phyloP scores from a whole-genome alignment of 2,329 filamentous ascomycete genomes.

The Penicillium fuscoglaucum region DNA sequence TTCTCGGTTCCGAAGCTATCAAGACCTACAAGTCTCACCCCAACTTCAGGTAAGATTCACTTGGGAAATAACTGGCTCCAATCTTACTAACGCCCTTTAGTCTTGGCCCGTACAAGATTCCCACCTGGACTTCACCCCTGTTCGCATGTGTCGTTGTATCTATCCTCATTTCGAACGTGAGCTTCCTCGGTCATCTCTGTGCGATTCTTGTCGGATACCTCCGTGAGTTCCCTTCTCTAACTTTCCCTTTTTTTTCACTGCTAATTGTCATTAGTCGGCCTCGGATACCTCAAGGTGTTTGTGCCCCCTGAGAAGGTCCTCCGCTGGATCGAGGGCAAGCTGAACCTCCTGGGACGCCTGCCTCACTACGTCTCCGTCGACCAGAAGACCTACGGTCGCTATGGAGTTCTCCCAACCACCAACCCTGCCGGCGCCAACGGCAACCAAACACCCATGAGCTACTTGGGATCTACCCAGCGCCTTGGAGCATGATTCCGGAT shows the following conservation, averaged over 20 bases:
- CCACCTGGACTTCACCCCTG: slow-evolving; percentile 90
- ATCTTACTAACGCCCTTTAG: slow-evolving; percentile 35
- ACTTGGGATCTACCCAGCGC: slow-evolving; percentile 64
- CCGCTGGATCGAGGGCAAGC: slow-evolving; percentile 82
- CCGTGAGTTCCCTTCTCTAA: slow-evolving; percentile 57
- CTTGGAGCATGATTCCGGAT: slow-evolving; percentile 61
- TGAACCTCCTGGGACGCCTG: slow-evolving; percentile 79
- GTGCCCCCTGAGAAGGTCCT: slow-evolving; percentile 86
- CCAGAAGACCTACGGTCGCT: slow-evolving; percentile 92
- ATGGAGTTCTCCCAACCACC: slow-evolving; percentile 75
- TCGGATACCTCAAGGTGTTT: slow-evolving; percentile 86
- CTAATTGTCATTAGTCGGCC: slow-evolving; percentile 59
- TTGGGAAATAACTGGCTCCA: no score
- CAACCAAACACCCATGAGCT: slow-evolving; percentile 53
- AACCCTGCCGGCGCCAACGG: slow-evolving; percentile 33
- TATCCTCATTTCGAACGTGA: slow-evolving; percentile 76
- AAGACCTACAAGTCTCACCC: slow-evolving; percentile 82
- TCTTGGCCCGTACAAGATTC: slow-evolving; percentile 68
- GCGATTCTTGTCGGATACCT: slow-evolving; percentile 82
- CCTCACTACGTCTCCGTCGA: slow-evolving; percentile 94
- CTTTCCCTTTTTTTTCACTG: slow-evolving; percentile 2
- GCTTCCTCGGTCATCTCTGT: slow-evolving; percentile 82
- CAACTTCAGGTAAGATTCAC: slow-evolving; percentile 59
- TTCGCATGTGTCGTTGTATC: slow-evolving; percentile 71
- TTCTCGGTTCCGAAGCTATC: slow-evolving; percentile 81